Evolutionary conservation across 1,284 basidiomycete genomes (phyloP), one percentile per base, ranked within the genome.

Genomic region (Puccinia hordei): DNA sequence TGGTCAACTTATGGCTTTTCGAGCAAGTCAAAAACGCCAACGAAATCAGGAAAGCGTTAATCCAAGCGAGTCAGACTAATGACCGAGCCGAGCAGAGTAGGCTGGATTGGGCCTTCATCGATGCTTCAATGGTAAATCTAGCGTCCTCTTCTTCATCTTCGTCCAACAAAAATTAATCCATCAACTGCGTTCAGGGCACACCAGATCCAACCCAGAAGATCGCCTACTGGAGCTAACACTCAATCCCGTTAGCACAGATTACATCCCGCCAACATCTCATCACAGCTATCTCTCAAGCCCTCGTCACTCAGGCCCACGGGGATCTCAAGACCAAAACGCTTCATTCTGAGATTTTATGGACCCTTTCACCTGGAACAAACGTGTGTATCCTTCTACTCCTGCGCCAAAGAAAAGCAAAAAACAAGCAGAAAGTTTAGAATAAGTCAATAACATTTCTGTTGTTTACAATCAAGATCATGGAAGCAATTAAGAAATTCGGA

Each of bases 91-190:
- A 92, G 82, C 88, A 92, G 69, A 89, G 90, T 33, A 88, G 89
- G 19, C 88, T 96, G 82, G 93, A 95, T 84, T 96, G 92, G 86
- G 92, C 92, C 0, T 97, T 96, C 86, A 87, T 98, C 83, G 92
- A 96, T 85, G 92, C 92, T 30, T 86, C 83, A 5, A 84, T 88
- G 82, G 89, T 89, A 85, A n/a, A 13, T 55, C 41, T 17, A 24
- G 44, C 46, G n/a, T 63, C 30, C n/a, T 49, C 44, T 33, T 13
- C 6, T 9, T 0, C 19, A 12, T 30, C 46, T 49, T 15, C 8
- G 46, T 49, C 8, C 17, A 49, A 49, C 15, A 49, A 17, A 49
- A 44, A 44, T 44, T 8, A 44, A 44, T 44, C 13, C 41, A n/a
- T n/a, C n/a, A n/a, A n/a, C n/a, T n/a, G n/a, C n/a, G n/a, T 44